Evolutionary conservation across 805 yeast genomes (phyloP), one percentile per base, ranked within the genome.

Genomic region (Metschnikowia similis): DNA sequence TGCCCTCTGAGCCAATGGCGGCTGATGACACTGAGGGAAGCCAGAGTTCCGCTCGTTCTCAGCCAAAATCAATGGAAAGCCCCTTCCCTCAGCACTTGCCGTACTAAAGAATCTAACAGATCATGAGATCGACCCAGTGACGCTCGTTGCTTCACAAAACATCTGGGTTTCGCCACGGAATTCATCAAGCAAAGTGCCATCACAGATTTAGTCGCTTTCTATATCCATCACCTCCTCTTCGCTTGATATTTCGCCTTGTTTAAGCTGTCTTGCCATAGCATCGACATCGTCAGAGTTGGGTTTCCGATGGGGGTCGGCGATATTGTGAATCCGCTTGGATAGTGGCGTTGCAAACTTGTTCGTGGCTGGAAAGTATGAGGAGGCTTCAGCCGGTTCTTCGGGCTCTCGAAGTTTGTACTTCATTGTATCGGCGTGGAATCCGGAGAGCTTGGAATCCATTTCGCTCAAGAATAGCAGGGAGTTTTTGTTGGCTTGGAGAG

Each of bases 191-290:
- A 32, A n/a, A 32, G n/a, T n/a, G 35, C 8, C 13, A 13, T 32
- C n/a, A 37, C 10, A 10, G 17, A 35, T 11, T 14, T 39, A 80
- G 48, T 81, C 85, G 60, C 82, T 78, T 50, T 80, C 85, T 21
- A 81, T 71, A 57, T 82, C 85, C 87, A 82, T 81, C 1, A 67
- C 60, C 45, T 78, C 83, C 45, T 77, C 84, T 48, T 76, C 82
- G 57, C 81, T 76, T 7, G 76, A 69, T 14, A 66, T 76, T 39
- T 74, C 79, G 1, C 83, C 84, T 41, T 67, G 60, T 48, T 66
- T 66, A 51, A 78, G 61, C 30, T 66, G 67, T 30, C 72, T 68
- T 0, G 75, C 82, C 29, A 71, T 51, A 26, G 60, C 50, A 37
- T 70, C 70, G 14, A 73, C 54, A 28, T 69, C 75, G n/a, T 35